phyloP scores from a whole-genome alignment of 257 asterid genomes.

The Pogostemon cablin region DNA sequence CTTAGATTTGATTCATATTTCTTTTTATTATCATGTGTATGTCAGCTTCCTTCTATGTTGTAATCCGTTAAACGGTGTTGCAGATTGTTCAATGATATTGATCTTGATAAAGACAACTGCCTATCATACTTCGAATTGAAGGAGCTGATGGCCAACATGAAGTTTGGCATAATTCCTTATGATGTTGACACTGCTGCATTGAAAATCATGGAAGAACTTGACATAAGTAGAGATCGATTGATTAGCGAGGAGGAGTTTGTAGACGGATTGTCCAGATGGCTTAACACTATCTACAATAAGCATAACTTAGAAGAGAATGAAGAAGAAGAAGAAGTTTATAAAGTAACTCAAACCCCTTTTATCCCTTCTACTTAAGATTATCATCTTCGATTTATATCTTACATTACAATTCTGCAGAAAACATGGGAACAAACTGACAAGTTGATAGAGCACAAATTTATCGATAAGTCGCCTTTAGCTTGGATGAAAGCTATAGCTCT shows the following conservation, averaged over 20 bases:
- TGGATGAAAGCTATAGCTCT: conserved; percentile 54
- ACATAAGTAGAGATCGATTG: conserved; percentile 43
- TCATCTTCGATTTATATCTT: neutral
- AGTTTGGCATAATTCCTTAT: conserved; percentile 41
- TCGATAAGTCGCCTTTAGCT: conserved; percentile 49
- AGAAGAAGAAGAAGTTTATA: conserved; percentile 47
- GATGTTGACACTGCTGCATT: conserved; percentile 45
- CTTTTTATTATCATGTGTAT: neutral
- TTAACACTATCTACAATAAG: conserved; percentile 24
- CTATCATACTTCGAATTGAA: conserved; percentile 50
- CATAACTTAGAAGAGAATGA: conserved; percentile 30
- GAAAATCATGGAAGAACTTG: conserved; percentile 56
- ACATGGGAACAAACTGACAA: conserved; percentile 62
- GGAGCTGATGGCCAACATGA: conserved; percentile 41
- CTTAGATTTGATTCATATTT: neutral
- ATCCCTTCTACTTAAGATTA: neutral
- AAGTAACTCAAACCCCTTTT: conserved; percentile 37
- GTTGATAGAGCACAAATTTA: conserved; percentile 45
- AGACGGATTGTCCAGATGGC: conserved; percentile 49
- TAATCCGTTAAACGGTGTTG: conserved; percentile 11
- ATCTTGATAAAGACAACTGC: conserved; percentile 47
- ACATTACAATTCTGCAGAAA: conserved; percentile 40
- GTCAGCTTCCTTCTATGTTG: neutral
- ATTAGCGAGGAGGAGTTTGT: conserved; percentile 55
- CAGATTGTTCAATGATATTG: conserved; percentile 55